Percentiles rank a stretch among this genome's conserved stretches.
Conservation (phyloP, 2,329 filamentous ascomycete genomes). For the Emergomyces africanus region DNA sequence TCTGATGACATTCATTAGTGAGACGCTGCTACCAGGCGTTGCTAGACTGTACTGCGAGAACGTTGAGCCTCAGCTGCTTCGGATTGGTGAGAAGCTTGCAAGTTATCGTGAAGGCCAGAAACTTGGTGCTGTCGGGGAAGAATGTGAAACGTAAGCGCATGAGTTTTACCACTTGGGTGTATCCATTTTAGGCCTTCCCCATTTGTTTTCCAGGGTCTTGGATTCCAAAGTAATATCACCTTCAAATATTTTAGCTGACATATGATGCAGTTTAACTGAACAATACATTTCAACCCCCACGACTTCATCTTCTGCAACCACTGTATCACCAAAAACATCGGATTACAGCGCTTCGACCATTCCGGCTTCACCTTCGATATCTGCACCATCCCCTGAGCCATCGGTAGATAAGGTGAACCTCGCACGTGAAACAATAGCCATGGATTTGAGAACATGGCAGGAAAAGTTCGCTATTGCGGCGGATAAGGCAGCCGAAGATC, state of each 20-base stretch:
- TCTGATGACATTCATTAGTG: conserved; percentile 57
- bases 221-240: background rate
- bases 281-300: conserved; percentile 5
- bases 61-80: conserved; percentile 86
- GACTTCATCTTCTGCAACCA: conserved; percentile 14
- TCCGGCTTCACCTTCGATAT: conserved; percentile 9
- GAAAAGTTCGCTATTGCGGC: conserved; percentile 75
- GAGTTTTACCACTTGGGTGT: no score
- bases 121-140: conserved; percentile 45
- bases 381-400: conserved; percentile 27
- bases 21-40: conserved; percentile 68
- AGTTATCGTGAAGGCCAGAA: conserved; percentile 47
- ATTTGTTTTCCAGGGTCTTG: background rate
- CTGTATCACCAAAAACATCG: background rate
- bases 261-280: conserved; percentile 3
- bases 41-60: conserved; percentile 75
- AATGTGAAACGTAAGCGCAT: conserved; percentile 34
- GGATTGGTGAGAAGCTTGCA: conserved; percentile 81
- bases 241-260: background rate
- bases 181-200: background rate
- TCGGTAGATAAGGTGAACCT: conserved; percentile 30
- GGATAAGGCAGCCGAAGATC: conserved; percentile 64
- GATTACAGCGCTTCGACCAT: conserved; percentile 3
- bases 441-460: conserved; percentile 73
- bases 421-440: conserved; percentile 47